Base-by-base conservation (phyloP, 2,329 filamentous ascomycete genomes). In the Alternaria tenuissima region DNA sequence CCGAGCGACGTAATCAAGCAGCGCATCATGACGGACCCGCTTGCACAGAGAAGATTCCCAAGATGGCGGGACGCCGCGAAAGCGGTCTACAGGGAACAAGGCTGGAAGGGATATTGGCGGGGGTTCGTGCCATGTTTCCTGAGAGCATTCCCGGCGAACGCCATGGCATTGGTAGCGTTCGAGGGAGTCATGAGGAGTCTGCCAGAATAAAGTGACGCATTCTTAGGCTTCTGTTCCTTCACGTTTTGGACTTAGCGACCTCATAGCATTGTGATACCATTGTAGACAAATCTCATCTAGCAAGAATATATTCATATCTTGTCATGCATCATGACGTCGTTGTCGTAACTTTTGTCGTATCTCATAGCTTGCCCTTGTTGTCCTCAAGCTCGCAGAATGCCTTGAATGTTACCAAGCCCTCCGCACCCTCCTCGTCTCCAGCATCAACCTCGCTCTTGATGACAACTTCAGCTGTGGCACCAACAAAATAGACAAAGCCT, bases 1-100 rank as follows among this genome's bases (percentile, higher is more conserved):
- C 94, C 95, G 2, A 91, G 88, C 48, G 94, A 98, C 76, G 92
- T 97, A 22, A 89, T 98, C 56, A 98, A 98, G 85, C 94, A 98
- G 83, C 86, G 93, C 32, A 91, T 99, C 76, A 98, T 99, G 95
- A 97, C 94, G 14, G 95, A 98, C 79, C 89, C 92, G 5, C 81
- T 98, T 53, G 94, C 91, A 1, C 54, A 71, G 4, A 72, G 88
- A 63, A 87, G 83, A 67, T 98, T 94, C 75, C 83, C 80, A 12
- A 81, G 84, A 51, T 98, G 95, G 95, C 88, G 85, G 74, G 88
- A 94, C 68, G 95, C 94, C 0, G 94, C 92, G 0, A 82, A 76
- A 53, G 86, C 90, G 0, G 91, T 98, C 2, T 96, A 91, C 71
- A 83, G 82, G 48, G 93, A 97, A 75, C 81, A 81, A 48, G 95